Base-by-base conservation (phyloP, 441 rosid species). In the Mallotus japonicus region DNA sequence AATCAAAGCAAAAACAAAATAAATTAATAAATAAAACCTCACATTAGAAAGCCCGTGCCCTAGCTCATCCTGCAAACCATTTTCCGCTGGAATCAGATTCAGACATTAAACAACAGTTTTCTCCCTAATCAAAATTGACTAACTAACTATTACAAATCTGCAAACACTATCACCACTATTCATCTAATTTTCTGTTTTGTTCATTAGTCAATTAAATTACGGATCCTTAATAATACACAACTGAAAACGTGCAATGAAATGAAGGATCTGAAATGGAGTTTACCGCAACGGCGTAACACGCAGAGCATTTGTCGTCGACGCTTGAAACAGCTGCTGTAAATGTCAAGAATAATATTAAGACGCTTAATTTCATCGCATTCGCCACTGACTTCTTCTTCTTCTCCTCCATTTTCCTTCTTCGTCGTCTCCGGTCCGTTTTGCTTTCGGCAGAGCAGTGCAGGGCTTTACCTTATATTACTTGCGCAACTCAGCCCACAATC, bases 261-360 rank as follows among this genome's bases (percentile, higher is more conserved):
- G 44, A 28, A 49, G 32, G 58, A 71, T 71, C 74, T 61, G 59
- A 58, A 47, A 5, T 9, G 42, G 13, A 68, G 32, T 47, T 67
- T 90, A 92, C 99, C 86, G 97, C 90, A 71, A 92, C 90, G 66
- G 97, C 95, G 70, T 82, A 85, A 82, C 97, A 92, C 63, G 99
- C 97, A 40, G 89, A 85, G 62, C 99, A 92, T 73, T 87, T 92
- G 74, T 95, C 89, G 22, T 95, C 96, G 65, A 91, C 75, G 76
- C 84, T 75, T 1, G 70, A 71, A 56, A 77, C 81, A 62, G 44
- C 76, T 3, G 32, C 3, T 28, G 80, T 83, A 19, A 62, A 64
- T 46, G 86, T 65, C 68, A 81, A 67, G 50, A 82, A 50, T 32
- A 89, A 70, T 62, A 86, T 53, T 6, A 81, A 6, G 19, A 77